Evolutionary conservation across 2,329 filamentous ascomycete species (phyloP), one percentile per base, ranked within the genome.

Genomic region (Paecilomyces fulvus): DNA sequence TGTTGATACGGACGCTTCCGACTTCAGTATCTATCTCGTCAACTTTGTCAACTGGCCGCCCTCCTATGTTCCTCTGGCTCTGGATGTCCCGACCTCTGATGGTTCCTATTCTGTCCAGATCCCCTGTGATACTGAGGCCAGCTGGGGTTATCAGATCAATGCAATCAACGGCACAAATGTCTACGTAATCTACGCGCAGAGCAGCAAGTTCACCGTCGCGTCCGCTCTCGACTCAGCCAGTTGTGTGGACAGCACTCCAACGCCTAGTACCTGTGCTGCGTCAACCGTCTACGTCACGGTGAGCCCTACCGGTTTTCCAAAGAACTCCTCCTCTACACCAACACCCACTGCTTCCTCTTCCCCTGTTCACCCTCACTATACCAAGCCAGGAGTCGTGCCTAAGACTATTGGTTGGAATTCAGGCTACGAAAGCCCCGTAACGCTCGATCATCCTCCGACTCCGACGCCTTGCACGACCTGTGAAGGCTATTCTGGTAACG

Each of bases 1-100:
- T 21, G 74, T 76, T 55, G 72, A 76, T 59, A 76, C 73, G 11
- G 74, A 77, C 60, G 71, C 74, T 17, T 59, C 64, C 31, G 58
- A 54, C 43, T 71, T 77, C 67, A 73, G 71, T 64, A 62, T 77
- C 60, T 76, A 71, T 60, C 70, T 77, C 54, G 73, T 74, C 67
- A 76, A 77, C 71, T 77, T 77, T 62, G 70, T 75, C 59, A 70
- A 74, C 63, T 77, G 71, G 70, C 74, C 74, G 43, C 74, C 74
- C 6, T 70, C 63, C 58, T 76, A 75, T 60, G 65, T 68, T 33
- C 64, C 69, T 6, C 57, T 76, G 56, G 72, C 70, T n/a, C 56
- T 64, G 30, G 61, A 72, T 58, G 63, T 76, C 30, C 66, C 69
- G 30, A 71, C 71, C 11, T 56, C 63, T 17, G 63, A 67, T 49